These are phyloP conservation scores for Tylopilus balloui DNA, from an alignment of 768 basidiomycete genomes.

Conservation along the genomic window DNA sequence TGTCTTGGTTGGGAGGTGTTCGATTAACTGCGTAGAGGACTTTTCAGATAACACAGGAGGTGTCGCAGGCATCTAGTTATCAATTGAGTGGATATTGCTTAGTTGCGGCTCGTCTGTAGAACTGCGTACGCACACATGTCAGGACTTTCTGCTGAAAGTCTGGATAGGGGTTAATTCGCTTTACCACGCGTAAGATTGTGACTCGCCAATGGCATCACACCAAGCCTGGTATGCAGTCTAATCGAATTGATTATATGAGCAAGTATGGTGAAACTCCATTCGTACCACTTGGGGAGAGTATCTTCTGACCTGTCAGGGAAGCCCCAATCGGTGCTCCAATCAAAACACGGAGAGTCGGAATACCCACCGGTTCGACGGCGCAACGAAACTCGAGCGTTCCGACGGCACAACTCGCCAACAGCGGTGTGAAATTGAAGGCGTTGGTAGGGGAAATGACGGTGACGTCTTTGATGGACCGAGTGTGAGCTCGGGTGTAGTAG, in stretches of 20 bases:
- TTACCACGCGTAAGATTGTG: background rate
- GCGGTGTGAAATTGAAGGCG: slow-evolving; percentile 40
- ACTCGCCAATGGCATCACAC: slow-evolving; percentile 65
- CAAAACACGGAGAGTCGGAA: background rate
- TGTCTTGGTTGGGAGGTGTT: slow-evolving; percentile 15
- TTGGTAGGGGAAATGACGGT: slow-evolving; percentile 59
- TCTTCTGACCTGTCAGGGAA: slow-evolving; percentile 42
- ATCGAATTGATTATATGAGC: background rate
- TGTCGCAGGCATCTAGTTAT: slow-evolving; percentile 59
- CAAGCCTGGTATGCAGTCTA: slow-evolving; percentile 69
- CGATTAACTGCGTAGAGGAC: slow-evolving; percentile 9
- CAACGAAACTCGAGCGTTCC: slow-evolving; percentile 82
- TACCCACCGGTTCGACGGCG: slow-evolving; percentile 71
- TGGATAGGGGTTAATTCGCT: slow-evolving; percentile 23
- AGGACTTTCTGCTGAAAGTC: slow-evolving; percentile 59
- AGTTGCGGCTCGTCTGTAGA: background rate
- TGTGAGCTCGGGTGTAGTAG: slow-evolving; percentile 1
- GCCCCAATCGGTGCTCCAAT: slow-evolving; percentile 5
- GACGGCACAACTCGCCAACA: slow-evolving; percentile 58
- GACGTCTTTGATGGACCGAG: slow-evolving; percentile 45
- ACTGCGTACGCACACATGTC: slow-evolving; percentile 48
- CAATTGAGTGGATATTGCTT: background rate
- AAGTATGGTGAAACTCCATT: background rate
- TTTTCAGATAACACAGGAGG: slow-evolving; percentile 36
- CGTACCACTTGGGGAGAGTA: slow-evolving; percentile 55